phyloP scores from a whole-genome alignment of 352 stramenopile genomes.

The Phytopythium boreale region DNA sequence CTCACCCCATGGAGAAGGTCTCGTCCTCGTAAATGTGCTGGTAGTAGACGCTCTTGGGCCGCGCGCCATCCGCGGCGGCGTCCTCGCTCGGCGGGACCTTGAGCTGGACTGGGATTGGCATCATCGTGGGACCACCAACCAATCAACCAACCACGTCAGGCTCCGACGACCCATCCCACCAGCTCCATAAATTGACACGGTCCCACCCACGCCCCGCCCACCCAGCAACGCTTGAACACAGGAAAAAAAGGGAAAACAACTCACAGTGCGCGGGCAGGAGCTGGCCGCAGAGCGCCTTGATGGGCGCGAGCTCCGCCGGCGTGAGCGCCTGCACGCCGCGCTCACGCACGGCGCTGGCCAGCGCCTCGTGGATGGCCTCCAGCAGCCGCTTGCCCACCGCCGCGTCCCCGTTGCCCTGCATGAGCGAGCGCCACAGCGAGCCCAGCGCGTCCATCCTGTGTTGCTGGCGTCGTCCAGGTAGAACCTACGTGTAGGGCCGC shows the following conservation, averaged over 20 bases:
- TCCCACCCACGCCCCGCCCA: background rate
- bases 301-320: slow-evolving; percentile 51
- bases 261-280: slow-evolving; percentile 68
- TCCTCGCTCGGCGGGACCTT: slow-evolving; percentile 30
- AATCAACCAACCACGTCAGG: background rate
- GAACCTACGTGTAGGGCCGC: no score
- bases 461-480: no score
- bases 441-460: slow-evolving; percentile 43
- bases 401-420: slow-evolving; percentile 29
- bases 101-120: slow-evolving; percentile 39
- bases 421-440: slow-evolving; percentile 40
- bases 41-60: slow-evolving; percentile 50
- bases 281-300: slow-evolving; percentile 67
- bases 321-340: slow-evolving; percentile 40
- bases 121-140: background rate
- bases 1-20: slow-evolving; percentile 76
- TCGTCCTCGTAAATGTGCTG: slow-evolving; percentile 82
- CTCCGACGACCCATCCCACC: background rate
- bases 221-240: background rate
- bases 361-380: slow-evolving; percentile 42
- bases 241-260: background rate
- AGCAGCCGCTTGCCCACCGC: slow-evolving; percentile 34
- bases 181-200: background rate
- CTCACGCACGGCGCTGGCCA: slow-evolving; percentile 37
- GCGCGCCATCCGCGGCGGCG: slow-evolving; percentile 4